Conservation (phyloP, 768 basidiomycete genomes). For the Kwoniella sp. region DNA sequence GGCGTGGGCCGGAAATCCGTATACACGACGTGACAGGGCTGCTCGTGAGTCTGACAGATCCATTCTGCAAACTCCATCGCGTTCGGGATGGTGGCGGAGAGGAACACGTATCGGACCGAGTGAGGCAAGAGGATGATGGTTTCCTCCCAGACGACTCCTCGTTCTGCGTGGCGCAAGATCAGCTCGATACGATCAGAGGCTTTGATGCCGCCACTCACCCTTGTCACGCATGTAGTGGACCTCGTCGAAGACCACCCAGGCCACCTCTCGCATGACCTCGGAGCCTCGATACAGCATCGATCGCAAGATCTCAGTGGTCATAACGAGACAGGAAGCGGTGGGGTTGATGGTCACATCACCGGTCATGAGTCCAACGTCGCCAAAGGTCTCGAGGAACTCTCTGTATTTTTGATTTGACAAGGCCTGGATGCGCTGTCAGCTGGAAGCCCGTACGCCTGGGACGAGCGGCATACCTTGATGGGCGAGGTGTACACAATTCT, state of each 20-base stretch:
- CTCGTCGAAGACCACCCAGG: slow-evolving; percentile 99
- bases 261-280: slow-evolving; percentile 99
- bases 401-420: slow-evolving; percentile 98
- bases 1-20: slow-evolving; percentile 99
- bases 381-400: slow-evolving; percentile 94
- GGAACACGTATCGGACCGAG: slow-evolving; percentile 93
- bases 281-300: slow-evolving; percentile 99
- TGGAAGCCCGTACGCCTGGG: background rate
- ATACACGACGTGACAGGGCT: slow-evolving; percentile 98
- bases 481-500: slow-evolving; percentile 99
- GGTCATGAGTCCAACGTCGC: slow-evolving; percentile 98
- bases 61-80: slow-evolving; percentile 99
- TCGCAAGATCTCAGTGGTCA: slow-evolving; percentile 99
- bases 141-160: slow-evolving; percentile 95
- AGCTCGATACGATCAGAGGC: background rate
- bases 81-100: slow-evolving; percentile 98
- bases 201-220: slow-evolving; percentile 35
- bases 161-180: slow-evolving; percentile 56
- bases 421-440: slow-evolving; percentile 70
- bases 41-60: slow-evolving; percentile 95
- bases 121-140: slow-evolving; percentile 90
- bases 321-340: slow-evolving; percentile 90
- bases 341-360: slow-evolving; percentile 99
- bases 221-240: slow-evolving; percentile 99
- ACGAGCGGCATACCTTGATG: slow-evolving; percentile 71